Conservation (phyloP, 495 filamentous ascomycete species). For the Aspergillus sclerotioniger region DNA sequence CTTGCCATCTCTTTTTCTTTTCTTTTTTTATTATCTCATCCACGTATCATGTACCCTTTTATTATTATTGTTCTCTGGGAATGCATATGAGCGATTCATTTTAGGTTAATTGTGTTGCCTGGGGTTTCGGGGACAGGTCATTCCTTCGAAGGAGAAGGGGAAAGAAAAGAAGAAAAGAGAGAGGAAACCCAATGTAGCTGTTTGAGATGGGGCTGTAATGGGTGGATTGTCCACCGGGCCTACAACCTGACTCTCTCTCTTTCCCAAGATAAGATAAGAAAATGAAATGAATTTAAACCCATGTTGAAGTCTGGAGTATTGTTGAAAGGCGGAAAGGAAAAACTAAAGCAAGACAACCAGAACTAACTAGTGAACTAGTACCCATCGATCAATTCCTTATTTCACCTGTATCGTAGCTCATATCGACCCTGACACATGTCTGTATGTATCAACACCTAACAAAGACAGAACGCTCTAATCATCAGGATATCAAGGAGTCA, state of each 20-base stretch:
- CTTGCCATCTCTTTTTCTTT: not conserved
- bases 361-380: not conserved
- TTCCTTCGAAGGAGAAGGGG: not conserved
- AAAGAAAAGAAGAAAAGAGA: not conserved
- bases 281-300: not conserved
- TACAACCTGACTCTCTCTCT: no score
- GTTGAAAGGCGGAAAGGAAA: not conserved
- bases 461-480: slow-evolving; percentile 3
- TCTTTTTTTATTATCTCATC: not conserved
- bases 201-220: not conserved
- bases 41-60: slow-evolving; percentile 8
- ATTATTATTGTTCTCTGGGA: slow-evolving; percentile 8
- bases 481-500: slow-evolving; percentile 3
- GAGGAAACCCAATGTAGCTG: not conserved
- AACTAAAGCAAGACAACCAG: not conserved
- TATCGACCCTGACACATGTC: not conserved
- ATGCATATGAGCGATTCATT: slow-evolving; percentile 23
- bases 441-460: not conserved
- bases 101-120: slow-evolving; percentile 2
- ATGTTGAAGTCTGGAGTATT: not conserved
- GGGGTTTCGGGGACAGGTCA: not conserved
- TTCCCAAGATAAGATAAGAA: not conserved
- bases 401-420: slow-evolving; percentile 10
- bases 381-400: not conserved
- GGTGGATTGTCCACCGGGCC: no score